Base-by-base conservation (phyloP, 1,284 basidiomycete genomes). In the Butyriboletus regius region DNA sequence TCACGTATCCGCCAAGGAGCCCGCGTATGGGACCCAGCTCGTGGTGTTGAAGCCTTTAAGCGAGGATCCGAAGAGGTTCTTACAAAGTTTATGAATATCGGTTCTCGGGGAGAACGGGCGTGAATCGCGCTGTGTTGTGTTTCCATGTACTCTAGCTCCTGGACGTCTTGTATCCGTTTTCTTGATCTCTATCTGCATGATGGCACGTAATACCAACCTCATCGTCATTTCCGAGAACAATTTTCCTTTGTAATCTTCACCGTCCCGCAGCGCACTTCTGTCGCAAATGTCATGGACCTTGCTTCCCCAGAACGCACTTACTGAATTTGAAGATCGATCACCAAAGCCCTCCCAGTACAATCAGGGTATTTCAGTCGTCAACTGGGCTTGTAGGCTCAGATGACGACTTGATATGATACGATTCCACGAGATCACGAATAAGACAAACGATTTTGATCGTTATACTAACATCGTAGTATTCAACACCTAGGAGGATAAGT, bases 41-140 rank as follows among this genome's bases (percentile, higher is more conserved):
- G 87, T 18, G 83, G 83, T 39, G 82, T 91, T 7, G 88, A 91
- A 49, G 59, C 84, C 34, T 88, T 91, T 69, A 91, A 88, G 67
- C 79, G 79, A 49, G 82, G 84, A 18, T 88, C 88, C 3, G 88
- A 92, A 62, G 84, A 91, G 59, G 86, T 89, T 14, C 72, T 91
- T 34, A 78, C 82, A 8, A 74, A 83, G 35, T 91, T 91, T 69
- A 70, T 91, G 71, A 81, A 78, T 59, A 83, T 83, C 75, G 81
- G 82, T 29, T 78, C 82, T 48, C 83, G 79, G 75, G 81, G 83
- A 49, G 78, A 82, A 28, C 78, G 37, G 35, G 39, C 48, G 28
- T 62, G 42, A 64, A 48, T 14, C 4, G 12, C 14, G 12, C 7
- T 26, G 33, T 37, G n/a, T 58, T 50, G 39, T 49, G 47, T 38